These are phyloP conservation scores for Polyporus arcularius DNA, from an alignment of 768 basidiomycete species.

Conservation along the genomic window DNA sequence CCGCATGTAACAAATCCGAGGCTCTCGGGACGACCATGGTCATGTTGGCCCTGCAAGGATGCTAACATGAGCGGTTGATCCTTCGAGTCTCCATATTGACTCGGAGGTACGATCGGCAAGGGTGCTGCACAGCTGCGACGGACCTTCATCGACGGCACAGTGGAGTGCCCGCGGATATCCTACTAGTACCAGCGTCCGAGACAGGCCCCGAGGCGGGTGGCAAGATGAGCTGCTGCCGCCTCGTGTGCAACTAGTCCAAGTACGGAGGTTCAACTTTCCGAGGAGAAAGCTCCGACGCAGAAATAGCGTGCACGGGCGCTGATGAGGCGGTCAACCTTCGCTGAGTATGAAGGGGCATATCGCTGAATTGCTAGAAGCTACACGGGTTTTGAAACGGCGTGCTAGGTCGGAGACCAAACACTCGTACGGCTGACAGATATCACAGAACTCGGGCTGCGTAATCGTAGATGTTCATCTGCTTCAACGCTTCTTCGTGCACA, in stretches of 20 bases:
- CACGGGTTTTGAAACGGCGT: not conserved
- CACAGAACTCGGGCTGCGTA: constrained; percentile 10
- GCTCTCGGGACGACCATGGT: too few species aligned
- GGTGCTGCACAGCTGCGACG: too few species aligned
- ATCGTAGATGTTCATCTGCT: constrained; percentile 5
- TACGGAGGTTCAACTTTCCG: not conserved
- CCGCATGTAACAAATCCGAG: too few species aligned
- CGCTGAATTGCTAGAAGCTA: not conserved
- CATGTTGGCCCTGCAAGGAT: too few species aligned
- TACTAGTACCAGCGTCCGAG: not conserved
- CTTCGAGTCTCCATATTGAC: too few species aligned
- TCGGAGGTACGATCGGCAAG: too few species aligned
- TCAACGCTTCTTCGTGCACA: constrained; percentile 7
- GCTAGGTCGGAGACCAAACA: not conserved
- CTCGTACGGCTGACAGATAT: not conserved
- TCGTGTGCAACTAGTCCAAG: constrained; percentile 13
- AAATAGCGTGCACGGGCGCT: not conserved
- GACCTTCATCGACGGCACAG: too few species aligned
- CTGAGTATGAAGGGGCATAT: constrained; percentile 7
- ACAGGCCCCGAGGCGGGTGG: not conserved
- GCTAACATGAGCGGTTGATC: too few species aligned
- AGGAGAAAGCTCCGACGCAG: not conserved
- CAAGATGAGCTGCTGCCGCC: not conserved
- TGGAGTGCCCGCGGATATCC: not conserved
- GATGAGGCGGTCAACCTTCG: not conserved